Evolutionary conservation across 306 rosid genomes (phyloP).

Genomic region (Sophora flavescens): DNA sequence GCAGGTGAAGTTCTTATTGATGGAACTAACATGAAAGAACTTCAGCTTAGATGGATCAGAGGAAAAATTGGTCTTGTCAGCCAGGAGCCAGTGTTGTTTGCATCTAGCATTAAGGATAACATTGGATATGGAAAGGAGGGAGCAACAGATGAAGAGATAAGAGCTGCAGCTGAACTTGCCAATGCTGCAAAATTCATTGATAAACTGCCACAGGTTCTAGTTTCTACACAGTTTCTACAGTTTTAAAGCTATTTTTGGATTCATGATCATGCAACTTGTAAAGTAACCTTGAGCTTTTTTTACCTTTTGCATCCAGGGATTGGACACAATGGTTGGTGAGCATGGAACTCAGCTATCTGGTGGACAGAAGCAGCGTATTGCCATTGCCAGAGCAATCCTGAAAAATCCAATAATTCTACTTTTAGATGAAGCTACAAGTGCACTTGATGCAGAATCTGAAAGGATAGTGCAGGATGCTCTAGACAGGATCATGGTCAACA

Average conservation of each 20-base stretch:
- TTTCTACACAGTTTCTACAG: not conserved
- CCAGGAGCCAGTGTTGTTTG: conserved; percentile 82
- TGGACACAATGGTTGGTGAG: conserved; percentile 82
- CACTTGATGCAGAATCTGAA: conserved; percentile 86
- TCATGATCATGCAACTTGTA: conserved; percentile 21
- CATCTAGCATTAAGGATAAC: conserved; percentile 76
- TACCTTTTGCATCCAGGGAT: conserved; percentile 54
- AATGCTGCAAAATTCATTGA: conserved; percentile 81
- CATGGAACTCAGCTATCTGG: conserved; percentile 89
- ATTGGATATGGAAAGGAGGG: conserved; percentile 82
- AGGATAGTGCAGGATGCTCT: conserved; percentile 84
- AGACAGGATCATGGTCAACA: conserved; percentile 78
- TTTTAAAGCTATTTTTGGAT: not conserved
- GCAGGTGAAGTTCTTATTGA: conserved; percentile 80
- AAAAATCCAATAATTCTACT: conserved; percentile 79
- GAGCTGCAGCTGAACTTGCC: conserved; percentile 72
- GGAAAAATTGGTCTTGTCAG: conserved; percentile 84
- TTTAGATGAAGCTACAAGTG: conserved; percentile 90
- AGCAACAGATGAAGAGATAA: conserved; percentile 74
- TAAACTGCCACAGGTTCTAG: conserved; percentile 75
- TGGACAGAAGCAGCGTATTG: conserved; percentile 86
- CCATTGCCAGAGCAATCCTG: conserved; percentile 84
- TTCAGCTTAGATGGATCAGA: conserved; percentile 82
- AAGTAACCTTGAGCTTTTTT: conserved; percentile 3
- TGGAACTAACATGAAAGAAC: conserved; percentile 66